Evolutionary conservation across 2,329 filamentous ascomycete species (phyloP).

Genomic region (Dactylellina sp.): DNA sequence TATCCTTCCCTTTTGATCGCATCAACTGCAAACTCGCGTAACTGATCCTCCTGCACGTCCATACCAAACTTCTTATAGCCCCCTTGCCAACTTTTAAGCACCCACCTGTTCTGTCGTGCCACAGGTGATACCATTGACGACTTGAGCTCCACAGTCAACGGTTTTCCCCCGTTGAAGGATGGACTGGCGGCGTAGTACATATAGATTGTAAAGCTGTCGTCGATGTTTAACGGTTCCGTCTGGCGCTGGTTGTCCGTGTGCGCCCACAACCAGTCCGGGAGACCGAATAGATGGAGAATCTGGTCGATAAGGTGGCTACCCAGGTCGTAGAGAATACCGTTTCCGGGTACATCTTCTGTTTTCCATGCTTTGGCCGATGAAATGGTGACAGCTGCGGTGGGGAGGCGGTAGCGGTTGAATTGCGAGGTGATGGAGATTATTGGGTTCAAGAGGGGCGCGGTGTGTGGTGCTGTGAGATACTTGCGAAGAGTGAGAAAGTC

Average conservation of each 20-base stretch:
- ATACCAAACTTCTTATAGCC: conserved; percentile 64
- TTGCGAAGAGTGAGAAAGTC: conserved; percentile 63
- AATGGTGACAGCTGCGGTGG: conserved; percentile 18
- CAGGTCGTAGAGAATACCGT: conserved; percentile 63
- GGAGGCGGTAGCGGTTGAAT: conserved; percentile 59
- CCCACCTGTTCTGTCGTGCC: conserved; percentile 61
- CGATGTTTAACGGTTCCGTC: conserved; percentile 58
- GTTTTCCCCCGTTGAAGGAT: conserved; percentile 57
- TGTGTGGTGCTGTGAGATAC: conserved; percentile 52
- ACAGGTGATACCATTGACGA: conserved; percentile 62
- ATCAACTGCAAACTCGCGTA: conserved; percentile 13
- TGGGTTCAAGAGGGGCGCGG: conserved; percentile 53
- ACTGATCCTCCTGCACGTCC: conserved; percentile 50
- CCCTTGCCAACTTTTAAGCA: conserved; percentile 62
- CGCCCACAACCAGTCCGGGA: conserved; percentile 62
- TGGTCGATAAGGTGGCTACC: conserved; percentile 64
- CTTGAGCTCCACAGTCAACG: conserved; percentile 62
- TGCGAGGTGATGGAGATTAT: conserved; percentile 58
- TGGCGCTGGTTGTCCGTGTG: conserved; percentile 61
- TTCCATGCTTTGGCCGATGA: conserved; percentile 58
- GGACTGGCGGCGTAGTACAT: conserved; percentile 62
- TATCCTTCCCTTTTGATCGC: conserved; percentile 27
- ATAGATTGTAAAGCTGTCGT: conserved; percentile 63
- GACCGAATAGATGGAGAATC: conserved; percentile 63
- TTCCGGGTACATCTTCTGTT: conserved; percentile 55